These are phyloP conservation scores for Pyrenophora seminiperda DNA, from an alignment of 2,329 filamentous ascomycete genomes.

Conservation along the genomic window DNA sequence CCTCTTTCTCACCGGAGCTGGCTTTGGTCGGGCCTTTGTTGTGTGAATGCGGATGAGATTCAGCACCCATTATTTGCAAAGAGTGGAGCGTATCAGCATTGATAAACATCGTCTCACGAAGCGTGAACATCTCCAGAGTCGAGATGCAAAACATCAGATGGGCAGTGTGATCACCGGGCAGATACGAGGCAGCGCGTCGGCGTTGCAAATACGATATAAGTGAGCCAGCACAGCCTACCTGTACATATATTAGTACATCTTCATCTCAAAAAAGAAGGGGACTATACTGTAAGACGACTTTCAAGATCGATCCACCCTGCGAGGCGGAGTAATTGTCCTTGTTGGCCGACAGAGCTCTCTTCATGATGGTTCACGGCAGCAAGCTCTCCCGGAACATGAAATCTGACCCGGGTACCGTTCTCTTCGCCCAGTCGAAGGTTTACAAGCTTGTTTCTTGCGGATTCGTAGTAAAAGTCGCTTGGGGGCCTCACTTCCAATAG, in stretches of 20 bases:
- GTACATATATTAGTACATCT: slow-evolving; percentile 9
- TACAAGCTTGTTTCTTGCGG: slow-evolving; percentile 69
- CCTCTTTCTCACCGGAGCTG: slow-evolving; percentile 73
- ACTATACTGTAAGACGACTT: slow-evolving; percentile 67
- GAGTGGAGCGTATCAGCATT: slow-evolving; percentile 80
- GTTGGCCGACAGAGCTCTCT: slow-evolving; percentile 59
- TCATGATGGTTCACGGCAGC: slow-evolving; percentile 43
- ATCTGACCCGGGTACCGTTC: slow-evolving; percentile 56
- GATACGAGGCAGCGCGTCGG: slow-evolving; percentile 65
- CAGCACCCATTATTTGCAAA: slow-evolving; percentile 82
- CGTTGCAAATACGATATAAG: slow-evolving; percentile 79
- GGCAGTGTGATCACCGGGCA: slow-evolving; percentile 63
- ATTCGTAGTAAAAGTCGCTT: slow-evolving; percentile 72
- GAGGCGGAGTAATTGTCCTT: slow-evolving; percentile 70
- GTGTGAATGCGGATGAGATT: slow-evolving; percentile 81
- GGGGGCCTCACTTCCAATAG: slow-evolving; percentile 70
- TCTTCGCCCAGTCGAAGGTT: slow-evolving; percentile 60
- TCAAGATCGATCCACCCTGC: slow-evolving; percentile 75
- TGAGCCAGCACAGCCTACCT: slow-evolving; percentile 85
- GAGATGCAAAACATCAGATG: slow-evolving; percentile 64
- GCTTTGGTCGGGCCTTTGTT: slow-evolving; percentile 70
- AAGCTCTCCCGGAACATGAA: slow-evolving; percentile 66
- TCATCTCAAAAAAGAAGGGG: background rate
- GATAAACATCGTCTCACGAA: slow-evolving; percentile 72
- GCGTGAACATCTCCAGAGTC: slow-evolving; percentile 74